Percentiles rank a stretch among this genome's conserved stretches.
These are phyloP conservation scores for Rhodotorula sp. DNA, from an alignment of 1,284 basidiomycete species.

Conservation along the genomic window DNA sequence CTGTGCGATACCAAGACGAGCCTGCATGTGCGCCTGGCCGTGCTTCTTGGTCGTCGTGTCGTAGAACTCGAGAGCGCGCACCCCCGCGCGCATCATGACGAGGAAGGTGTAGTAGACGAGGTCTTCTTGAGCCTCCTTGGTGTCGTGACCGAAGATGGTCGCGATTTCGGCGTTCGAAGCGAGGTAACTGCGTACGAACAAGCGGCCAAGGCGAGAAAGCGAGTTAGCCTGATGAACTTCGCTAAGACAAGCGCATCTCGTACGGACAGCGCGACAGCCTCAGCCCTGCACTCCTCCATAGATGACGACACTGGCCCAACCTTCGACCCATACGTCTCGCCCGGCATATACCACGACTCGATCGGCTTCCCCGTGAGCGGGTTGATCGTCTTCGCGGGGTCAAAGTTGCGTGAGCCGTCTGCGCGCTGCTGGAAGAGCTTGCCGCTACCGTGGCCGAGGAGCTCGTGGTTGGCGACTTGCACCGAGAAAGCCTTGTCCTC, in stretches of 20 bases:
- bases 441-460: conserved; percentile 55
- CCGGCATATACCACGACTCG: conserved; percentile 71
- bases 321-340: conserved; percentile 57
- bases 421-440: conserved; percentile 71
- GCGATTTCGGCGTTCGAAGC: conserved; percentile 53
- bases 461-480: conserved; percentile 49
- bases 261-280: conserved; percentile 66
- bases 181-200: too few relatives aligned
- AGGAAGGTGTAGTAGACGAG: conserved; percentile 77
- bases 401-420: conserved; percentile 74
- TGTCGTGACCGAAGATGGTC: conserved; percentile 73
- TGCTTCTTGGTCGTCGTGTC: conserved; percentile 75
- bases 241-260: too few relatives aligned
- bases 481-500: conserved; percentile 72
- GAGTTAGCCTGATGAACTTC: too few relatives aligned
- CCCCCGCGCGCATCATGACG: conserved; percentile 75
- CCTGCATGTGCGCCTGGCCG: conserved; percentile 68
- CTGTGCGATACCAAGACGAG: conserved; percentile 72
- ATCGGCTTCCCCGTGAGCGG: conserved; percentile 77
- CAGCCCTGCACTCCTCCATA: conserved; percentile 80
- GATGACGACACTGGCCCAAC: conserved; percentile 58
- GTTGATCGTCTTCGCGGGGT: conserved; percentile 68
- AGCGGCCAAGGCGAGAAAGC: too few relatives aligned
- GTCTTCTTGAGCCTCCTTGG: conserved; percentile 64
- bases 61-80: conserved; percentile 67